Base-by-base conservation (phyloP, 2,329 filamentous ascomycete species). In the Aspergillus felis region DNA sequence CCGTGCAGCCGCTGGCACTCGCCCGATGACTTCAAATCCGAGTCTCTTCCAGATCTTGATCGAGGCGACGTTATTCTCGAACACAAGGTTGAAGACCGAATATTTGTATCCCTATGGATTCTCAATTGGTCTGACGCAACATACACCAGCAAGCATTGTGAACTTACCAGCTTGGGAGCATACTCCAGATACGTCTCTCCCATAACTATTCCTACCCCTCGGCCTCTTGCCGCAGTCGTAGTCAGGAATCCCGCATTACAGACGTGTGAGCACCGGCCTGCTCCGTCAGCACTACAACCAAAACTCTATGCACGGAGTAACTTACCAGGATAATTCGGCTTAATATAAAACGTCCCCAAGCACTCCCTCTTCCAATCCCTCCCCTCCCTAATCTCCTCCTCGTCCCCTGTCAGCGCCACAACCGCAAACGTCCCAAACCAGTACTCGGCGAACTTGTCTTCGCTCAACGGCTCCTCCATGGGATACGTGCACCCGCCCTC, bases 271-370 rank as follows among this genome's bases (percentile, higher is more conserved):
- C 73, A 75, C 20, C 73, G 73, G 10, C 44, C 44, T 47, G 6
- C 42, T 71, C 73, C 74, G 50, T 27, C 24, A 44, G 3, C 29
- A 51, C 53, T 35, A 50, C 20, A 52, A 29, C 29, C n/a, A 44
- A 41, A 41, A 25, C 38, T 44, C 4, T 51, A 17, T 9, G 29
- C 20, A 42, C n/a, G 7, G 9, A 25, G 35, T 17, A 28, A 12
- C 66, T 62, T 57, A 75, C 73, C 73, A 17, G 73, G 73, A 70
- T 75, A 75, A 67, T 75, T 75, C 29, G 73, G 73, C 63, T 76
- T 76, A 29, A 73, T 62, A 71, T 76, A 76, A 62, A 75, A 76
- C 47, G 73, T 76, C 27, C 73, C 73, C 62, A 75, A 41, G 57
- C 73, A 75, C 42, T 65, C 65, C 55, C 55, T 67, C 57, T 68